These are phyloP conservation scores for Septoria linicola DNA, from an alignment of 2,329 filamentous ascomycete genomes.

Conservation along the genomic window DNA sequence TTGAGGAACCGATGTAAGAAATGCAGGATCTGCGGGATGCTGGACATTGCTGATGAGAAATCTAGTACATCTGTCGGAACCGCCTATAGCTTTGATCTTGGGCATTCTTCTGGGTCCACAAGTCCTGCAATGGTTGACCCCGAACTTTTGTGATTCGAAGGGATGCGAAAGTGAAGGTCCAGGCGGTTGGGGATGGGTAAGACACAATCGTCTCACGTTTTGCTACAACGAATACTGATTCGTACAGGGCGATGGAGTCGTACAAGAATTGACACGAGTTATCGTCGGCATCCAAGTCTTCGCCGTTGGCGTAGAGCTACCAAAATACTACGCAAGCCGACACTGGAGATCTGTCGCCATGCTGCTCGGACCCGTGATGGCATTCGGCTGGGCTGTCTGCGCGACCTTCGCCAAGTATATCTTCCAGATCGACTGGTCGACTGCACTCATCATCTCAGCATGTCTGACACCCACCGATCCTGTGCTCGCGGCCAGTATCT, in stretches of 20 bases:
- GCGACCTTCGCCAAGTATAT: constrained; percentile 49
- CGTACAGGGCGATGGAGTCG: constrained; percentile 38
- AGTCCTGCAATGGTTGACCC: constrained; percentile 42
- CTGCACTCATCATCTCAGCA: constrained; percentile 53
- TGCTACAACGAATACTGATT: constrained; percentile 8
- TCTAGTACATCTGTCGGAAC: constrained; percentile 49
- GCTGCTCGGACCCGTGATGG: constrained; percentile 55
- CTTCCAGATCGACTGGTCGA: constrained; percentile 48
- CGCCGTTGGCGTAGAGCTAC: constrained; percentile 38
- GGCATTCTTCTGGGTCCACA: constrained; percentile 48
- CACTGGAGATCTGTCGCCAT: constrained; percentile 54
- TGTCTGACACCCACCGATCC: constrained; percentile 59
- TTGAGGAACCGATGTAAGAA: constrained; percentile 43
- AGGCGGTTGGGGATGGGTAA: constrained; percentile 43
- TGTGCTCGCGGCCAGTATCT: constrained; percentile 54
- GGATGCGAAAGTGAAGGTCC: constrained; percentile 21
- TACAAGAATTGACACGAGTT: constrained; percentile 46
- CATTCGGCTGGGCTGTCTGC: constrained; percentile 50
- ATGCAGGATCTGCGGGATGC: not conserved
- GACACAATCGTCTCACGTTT: constrained; percentile 5
- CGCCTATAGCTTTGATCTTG: constrained; percentile 48
- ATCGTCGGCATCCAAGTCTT: constrained; percentile 49
- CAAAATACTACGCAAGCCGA: constrained; percentile 48
- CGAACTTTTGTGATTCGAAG: constrained; percentile 39
- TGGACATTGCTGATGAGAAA: not conserved